Percentiles rank a stretch among this genome's conserved stretches.
Conservation (phyloP, 108 stramenopile species). For the Cylindrotheca closterium region DNA sequence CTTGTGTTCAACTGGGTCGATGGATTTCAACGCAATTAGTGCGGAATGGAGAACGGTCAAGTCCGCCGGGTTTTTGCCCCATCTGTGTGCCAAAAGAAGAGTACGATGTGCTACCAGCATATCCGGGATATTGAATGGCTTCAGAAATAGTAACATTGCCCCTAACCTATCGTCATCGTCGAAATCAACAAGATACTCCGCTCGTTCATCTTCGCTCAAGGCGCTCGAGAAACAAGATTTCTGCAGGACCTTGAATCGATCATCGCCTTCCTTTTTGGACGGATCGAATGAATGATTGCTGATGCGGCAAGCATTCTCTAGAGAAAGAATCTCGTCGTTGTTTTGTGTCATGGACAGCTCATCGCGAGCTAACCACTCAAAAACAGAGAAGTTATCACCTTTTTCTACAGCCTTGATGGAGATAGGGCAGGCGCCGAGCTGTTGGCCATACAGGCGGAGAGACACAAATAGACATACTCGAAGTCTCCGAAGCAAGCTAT, state of each 20-base stretch:
- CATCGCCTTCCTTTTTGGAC: conserved; percentile 55
- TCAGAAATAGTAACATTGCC: conserved; percentile 44
- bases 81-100: conserved; percentile 57
- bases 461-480: conserved; percentile 72
- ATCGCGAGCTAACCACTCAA: conserved; percentile 73
- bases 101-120: conserved; percentile 70
- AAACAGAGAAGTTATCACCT: conserved; percentile 65
- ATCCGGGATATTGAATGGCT: conserved; percentile 29
- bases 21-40: conserved; percentile 45
- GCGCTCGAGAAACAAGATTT: conserved; percentile 37
- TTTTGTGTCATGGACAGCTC: conserved; percentile 70
- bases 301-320: conserved; percentile 68
- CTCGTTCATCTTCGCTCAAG: conserved; percentile 30
- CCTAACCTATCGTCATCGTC: conserved; percentile 36
- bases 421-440: conserved; percentile 57
- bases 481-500: conserved; percentile 64
- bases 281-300: conserved; percentile 66
- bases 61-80: conserved; percentile 55
- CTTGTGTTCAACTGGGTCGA: conserved; percentile 33
- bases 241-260: conserved; percentile 37
- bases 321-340: conserved; percentile 55
- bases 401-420: conserved; percentile 59
- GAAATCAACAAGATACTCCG: conserved; percentile 41
- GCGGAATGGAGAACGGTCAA: conserved; percentile 42
- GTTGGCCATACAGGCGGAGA: conserved; percentile 60